Evolutionary conservation across 2,329 filamentous ascomycete genomes (phyloP).

Genomic region (Colletotrichum liriopes): DNA sequence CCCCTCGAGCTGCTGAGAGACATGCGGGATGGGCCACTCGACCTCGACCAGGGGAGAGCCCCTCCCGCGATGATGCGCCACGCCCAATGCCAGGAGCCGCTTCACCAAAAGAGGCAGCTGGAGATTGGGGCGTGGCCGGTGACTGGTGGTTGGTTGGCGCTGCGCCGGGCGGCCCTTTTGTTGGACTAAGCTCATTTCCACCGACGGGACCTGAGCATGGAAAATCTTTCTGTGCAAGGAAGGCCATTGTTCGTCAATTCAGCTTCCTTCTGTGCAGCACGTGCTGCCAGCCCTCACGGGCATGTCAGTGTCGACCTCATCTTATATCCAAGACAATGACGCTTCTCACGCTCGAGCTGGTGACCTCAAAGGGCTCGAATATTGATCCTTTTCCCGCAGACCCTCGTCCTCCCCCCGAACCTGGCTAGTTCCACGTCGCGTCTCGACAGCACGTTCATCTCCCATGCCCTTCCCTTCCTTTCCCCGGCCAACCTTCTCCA

Average conservation of each 20-base stretch:
- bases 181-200: slow-evolving; percentile 25
- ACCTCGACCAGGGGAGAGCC: not conserved
- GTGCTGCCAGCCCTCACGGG: not conserved
- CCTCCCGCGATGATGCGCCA: not conserved
- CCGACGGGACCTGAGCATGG: not conserved
- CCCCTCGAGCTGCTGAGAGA: not conserved
- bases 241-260: not conserved
- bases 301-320: not conserved
- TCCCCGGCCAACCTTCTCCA: not conserved
- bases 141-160: slow-evolving; percentile 13
- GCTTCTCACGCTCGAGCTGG: not conserved
- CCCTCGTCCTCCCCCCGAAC: not conserved
- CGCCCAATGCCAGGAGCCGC: slow-evolving; percentile 21
- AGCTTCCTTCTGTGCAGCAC: not conserved
- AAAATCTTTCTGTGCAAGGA: slow-evolving; percentile 6
- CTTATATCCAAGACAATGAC: slow-evolving; percentile 13
- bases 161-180: slow-evolving; percentile 11
- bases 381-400: no score
- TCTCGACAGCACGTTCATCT: not conserved
- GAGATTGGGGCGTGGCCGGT: slow-evolving; percentile 8
- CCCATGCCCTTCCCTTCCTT: not conserved
- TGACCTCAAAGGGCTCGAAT: not conserved
- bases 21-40: slow-evolving; percentile 12
- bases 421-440: not conserved
- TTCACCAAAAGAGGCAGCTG: slow-evolving; percentile 41